Percentiles rank a stretch among this genome's conserved stretches.
These are phyloP conservation scores for Arabidopsis lyrata DNA, from an alignment of 441 rosid species.

Conservation along the genomic window DNA sequence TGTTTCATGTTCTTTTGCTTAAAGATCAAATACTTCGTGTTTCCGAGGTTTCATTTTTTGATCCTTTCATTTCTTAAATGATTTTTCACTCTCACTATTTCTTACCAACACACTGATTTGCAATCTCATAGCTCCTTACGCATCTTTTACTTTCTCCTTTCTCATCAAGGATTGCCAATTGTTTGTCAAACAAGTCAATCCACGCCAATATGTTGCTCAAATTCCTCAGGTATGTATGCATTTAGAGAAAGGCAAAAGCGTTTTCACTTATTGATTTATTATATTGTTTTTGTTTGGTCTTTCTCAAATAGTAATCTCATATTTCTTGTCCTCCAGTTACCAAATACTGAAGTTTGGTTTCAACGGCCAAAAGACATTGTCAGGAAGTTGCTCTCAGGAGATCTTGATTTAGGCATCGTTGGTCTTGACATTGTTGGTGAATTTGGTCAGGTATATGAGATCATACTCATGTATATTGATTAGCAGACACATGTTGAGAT, in stretches of 20 bases:
- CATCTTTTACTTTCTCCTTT: slow-evolving; percentile 33
- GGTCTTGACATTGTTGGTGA: slow-evolving; percentile 90
- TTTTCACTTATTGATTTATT: not conserved
- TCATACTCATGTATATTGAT: not conserved
- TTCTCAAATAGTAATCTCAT: not conserved
- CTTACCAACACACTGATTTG: not conserved
- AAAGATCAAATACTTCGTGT: not conserved
- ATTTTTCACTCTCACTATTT: not conserved
- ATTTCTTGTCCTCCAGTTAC: slow-evolving; percentile 52
- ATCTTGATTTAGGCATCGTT: slow-evolving; percentile 93
- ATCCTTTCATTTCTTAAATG: not conserved
- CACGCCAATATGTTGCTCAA: slow-evolving; percentile 90
- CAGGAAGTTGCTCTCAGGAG: slow-evolving; percentile 81
- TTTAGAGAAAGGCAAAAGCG: not conserved
- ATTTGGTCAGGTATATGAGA: slow-evolving; percentile 71
- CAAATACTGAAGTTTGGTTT: slow-evolving; percentile 93
- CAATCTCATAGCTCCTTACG: slow-evolving; percentile 33
- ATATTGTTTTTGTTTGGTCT: not conserved
- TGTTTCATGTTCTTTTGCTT: slow-evolving; percentile 21
- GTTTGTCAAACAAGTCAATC: slow-evolving; percentile 85
- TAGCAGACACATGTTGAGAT: slow-evolving; percentile 1
- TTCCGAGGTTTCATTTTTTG: not conserved
- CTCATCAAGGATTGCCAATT: slow-evolving; percentile 79
- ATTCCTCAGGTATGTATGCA: slow-evolving; percentile 81
- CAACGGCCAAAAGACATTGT: slow-evolving; percentile 97